Conservation (phyloP, 768 basidiomycete genomes). For the Brasilioporus rufonigricans region DNA sequence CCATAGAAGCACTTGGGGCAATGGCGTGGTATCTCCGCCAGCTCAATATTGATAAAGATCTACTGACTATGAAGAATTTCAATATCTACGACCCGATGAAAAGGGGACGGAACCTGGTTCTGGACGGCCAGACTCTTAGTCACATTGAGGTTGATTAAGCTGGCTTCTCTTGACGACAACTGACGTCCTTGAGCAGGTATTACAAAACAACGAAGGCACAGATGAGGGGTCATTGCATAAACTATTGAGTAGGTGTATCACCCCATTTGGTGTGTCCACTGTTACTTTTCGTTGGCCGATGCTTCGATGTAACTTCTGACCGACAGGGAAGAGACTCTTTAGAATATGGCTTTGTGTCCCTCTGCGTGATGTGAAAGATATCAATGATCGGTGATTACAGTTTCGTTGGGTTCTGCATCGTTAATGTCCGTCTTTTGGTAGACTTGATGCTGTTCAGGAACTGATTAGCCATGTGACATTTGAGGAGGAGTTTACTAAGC, state of each 20-base stretch:
- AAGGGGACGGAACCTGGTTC: constrained; percentile 75
- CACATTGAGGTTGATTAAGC: constrained; percentile 76
- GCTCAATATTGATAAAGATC: constrained; percentile 93
- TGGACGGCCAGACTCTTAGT: constrained; percentile 94
- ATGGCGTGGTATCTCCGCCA: constrained; percentile 95
- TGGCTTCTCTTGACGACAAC: neutral
- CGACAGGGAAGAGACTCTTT: constrained; percentile 89
- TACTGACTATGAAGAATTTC: constrained; percentile 95
- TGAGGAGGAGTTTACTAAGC: constrained; percentile 66
- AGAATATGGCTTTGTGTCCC: constrained; percentile 97
- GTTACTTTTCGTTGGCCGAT: constrained; percentile 2
- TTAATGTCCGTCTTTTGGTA: constrained; percentile 32
- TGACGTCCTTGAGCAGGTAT: constrained; percentile 46
- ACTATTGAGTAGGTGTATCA: constrained; percentile 78
- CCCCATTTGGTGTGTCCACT: constrained; percentile 72
- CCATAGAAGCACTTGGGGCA: constrained; percentile 84
- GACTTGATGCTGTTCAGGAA: constrained; percentile 93
- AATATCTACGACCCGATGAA: constrained; percentile 97
- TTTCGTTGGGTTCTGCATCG: constrained; percentile 7
- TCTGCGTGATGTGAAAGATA: constrained; percentile 73
- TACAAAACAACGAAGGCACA: constrained; percentile 91
- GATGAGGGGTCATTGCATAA: constrained; percentile 87
- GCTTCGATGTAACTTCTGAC: constrained; percentile 6
- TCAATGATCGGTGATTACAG: constrained; percentile 74
- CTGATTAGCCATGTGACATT: constrained; percentile 79